phyloP scores from a whole-genome alignment of 495 filamentous ascomycete genomes.

The Lasiosphaeria ovina region DNA sequence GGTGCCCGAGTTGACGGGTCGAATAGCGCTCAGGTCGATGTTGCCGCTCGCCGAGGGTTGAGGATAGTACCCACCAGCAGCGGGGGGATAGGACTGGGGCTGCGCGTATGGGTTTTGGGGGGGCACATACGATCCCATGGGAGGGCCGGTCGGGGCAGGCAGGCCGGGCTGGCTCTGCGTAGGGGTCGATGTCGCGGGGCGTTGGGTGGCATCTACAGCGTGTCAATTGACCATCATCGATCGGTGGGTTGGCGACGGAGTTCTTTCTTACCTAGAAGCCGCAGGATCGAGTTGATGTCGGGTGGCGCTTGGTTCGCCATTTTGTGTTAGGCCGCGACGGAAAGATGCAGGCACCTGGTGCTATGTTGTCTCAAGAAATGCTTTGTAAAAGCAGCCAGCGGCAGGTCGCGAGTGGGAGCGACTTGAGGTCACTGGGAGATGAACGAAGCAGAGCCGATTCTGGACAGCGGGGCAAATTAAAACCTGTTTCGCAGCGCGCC shows the following conservation, averaged over 20 bases:
- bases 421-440: not conserved
- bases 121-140: slow-evolving; percentile 22
- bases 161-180: slow-evolving; percentile 44
- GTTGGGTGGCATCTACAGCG: slow-evolving; percentile 29
- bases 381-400: not conserved
- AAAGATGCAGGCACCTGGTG: not conserved
- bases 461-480: not conserved
- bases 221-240: not conserved
- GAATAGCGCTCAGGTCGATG: slow-evolving; percentile 72
- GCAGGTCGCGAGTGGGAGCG: not conserved
- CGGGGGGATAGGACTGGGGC: slow-evolving; percentile 42
- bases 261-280: slow-evolving; percentile 19
- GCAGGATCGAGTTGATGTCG: slow-evolving; percentile 33
- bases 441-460: not conserved
- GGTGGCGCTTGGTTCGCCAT: slow-evolving; percentile 29
- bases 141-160: slow-evolving; percentile 25
- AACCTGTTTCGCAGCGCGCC: slow-evolving; percentile 2
- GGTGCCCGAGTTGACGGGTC: slow-evolving; percentile 68
- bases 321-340: slow-evolving; percentile 6
- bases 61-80: slow-evolving; percentile 55
- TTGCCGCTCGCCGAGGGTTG: slow-evolving; percentile 66
- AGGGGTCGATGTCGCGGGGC: slow-evolving; percentile 36
- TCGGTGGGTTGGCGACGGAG: not conserved
- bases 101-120: slow-evolving; percentile 37
- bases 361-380: not conserved